These are phyloP conservation scores for Lepidium aucheri DNA, from an alignment of 345 rosid species.

Conservation along the genomic window DNA sequence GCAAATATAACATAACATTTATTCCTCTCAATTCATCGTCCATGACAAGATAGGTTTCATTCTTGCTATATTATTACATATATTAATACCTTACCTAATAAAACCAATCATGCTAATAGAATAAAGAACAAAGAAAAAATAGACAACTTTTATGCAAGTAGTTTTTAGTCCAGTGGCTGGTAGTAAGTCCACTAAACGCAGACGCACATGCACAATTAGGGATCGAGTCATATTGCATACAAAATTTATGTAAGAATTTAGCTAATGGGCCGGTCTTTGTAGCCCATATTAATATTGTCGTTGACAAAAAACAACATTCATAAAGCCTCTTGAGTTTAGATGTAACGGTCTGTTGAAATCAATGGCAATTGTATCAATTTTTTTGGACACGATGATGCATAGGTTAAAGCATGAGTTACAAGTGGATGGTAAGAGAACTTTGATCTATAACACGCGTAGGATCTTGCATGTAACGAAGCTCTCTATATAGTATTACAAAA, in stretches of 20 bases:
- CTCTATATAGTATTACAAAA: neutral
- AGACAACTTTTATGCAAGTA: too few species aligned
- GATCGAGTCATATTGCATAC: too few species aligned
- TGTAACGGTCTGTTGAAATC: neutral
- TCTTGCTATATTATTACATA: neutral
- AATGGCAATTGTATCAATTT: neutral
- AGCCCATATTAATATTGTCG: too few species aligned
- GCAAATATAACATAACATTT: neutral
- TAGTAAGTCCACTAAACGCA: too few species aligned
- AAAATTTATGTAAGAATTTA: too few species aligned
- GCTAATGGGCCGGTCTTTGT: too few species aligned
- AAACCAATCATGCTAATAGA: neutral
- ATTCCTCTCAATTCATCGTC: neutral
- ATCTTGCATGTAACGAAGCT: constrained; percentile 2
- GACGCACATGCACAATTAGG: too few species aligned
- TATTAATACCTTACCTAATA: neutral
- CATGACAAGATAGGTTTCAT: neutral
- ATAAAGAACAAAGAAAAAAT: neutral
- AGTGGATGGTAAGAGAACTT: neutral
- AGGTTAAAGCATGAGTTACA: neutral
- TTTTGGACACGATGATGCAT: neutral
- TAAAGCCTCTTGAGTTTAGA: neutral
- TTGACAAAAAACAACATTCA: neutral
- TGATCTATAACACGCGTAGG: neutral
- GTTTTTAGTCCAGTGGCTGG: too few species aligned